Evolutionary conservation across 108 stramenopile species (phyloP), one percentile per base, ranked within the genome.

Genomic region (Nannochloropsis gaditana): DNA sequence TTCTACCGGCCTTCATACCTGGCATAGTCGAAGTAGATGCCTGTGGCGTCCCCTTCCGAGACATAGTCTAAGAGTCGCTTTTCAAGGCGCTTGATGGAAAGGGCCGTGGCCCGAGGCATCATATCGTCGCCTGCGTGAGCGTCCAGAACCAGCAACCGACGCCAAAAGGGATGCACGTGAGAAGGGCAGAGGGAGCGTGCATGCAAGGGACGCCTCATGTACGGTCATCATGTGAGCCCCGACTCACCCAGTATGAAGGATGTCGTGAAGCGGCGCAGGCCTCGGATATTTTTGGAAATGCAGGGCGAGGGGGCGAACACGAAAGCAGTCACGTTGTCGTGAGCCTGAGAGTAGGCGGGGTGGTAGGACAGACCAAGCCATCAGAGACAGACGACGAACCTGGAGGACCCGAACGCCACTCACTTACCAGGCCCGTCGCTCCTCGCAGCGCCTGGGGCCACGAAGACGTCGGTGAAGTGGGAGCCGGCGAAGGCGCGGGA

Each of bases 161-260:
- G 31, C 31, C 0, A 31, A 31, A 31, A 31, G 31, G 31, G 31
- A 31, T 31, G 31, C 31, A 31, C 31, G 31, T 31, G 31, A 31
- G 31, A 31, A 31, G 31, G 31, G 31, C 31, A 31, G 31, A 31
- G 31, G 31, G 31, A 31, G 31, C 31, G 31, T 31, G 31, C 31
- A 31, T 31, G 31, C 31, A 31, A 31, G 0, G 31, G 31, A 31
- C 31, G 31, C 31, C 31, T 31, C 31, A 31, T 31, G 31, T 31
- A 31, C 31, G 31, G 31, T 31, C 31, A 31, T 31, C 31, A 31
- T 31, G 31, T 31, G 31, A 31, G 31, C 31, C 31, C 31, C 31
- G n/a, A 73, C 59, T 15, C n/a, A 73, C 59, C 88, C 11, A 89
- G 88, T 73, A 89, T 85, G 79, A 89, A 89, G n/a, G 85, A 85